Base-by-base conservation (phyloP, 2,329 filamentous ascomycete genomes). In the Apiospora saccharicola region DNA sequence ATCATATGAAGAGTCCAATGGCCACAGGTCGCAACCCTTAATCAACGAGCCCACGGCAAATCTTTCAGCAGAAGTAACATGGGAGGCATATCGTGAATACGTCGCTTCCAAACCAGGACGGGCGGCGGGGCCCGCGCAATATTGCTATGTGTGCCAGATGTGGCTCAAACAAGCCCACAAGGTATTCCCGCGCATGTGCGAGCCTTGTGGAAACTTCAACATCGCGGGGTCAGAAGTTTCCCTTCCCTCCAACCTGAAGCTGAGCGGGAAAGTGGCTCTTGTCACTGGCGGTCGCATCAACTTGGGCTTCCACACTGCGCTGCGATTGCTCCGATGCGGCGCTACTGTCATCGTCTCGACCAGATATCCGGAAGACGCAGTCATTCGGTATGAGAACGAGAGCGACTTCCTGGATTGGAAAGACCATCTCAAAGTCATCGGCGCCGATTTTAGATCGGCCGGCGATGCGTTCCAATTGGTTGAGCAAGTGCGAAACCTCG, bases 261-360 rank as follows among this genome's bases (percentile, higher is more conserved):
- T 81, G 4, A 19, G 7, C 0, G 72, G 74, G 4, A 79, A 75
- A 64, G 80, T 77, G 2, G 81, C 81, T 0, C 76, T 83, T 7
- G 78, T 83, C 1, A 83, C 81, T 4, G 81, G 81, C 6, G 81
- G 78, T 1, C 75, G 81, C 26, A 75, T 82, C 37, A 81, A 82
- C 57, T 76, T 82, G 16, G 81, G 82, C 19, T 83, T 78, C 67
- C 74, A 76, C 46, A 81, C 77, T 10, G 79, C 79, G 7, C 74
- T 82, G 5, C 76, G 81, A 16, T 75, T 83, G 22, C 77, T 83
- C 8, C 78, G 80, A 2, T 82, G 81, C 69, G 81, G 81, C 19
- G 80, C 80, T 1, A 72, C 71, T 3, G 81, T 83, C 22, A 79
- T 83, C n/a, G 80, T 79, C 1, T 81, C 81, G 2, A 79, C 79